phyloP scores from a whole-genome alignment of 129 eudicot genomes.

The Apium graveolens region DNA sequence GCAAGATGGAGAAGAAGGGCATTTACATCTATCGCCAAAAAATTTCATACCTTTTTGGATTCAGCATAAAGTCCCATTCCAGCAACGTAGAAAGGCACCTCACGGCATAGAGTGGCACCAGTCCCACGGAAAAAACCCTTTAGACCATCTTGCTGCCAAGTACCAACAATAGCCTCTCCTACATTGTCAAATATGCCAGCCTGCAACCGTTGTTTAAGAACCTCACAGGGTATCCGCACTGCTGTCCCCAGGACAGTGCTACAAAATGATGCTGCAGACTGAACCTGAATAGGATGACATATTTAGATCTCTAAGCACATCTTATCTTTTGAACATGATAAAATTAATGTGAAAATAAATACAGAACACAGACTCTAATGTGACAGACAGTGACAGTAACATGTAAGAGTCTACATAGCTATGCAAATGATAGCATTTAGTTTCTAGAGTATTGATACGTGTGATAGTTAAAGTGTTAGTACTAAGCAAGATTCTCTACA shows the following conservation, averaged over 20 bases:
- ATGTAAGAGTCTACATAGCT: neutral
- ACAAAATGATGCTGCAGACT: conserved; percentile 84
- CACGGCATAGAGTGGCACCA: conserved; percentile 93
- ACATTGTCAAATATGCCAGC: conserved; percentile 84
- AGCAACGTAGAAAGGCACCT: conserved; percentile 90
- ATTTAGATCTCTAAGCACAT: neutral
- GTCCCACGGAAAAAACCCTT: conserved; percentile 98
- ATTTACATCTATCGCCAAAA: neutral
- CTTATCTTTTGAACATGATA: neutral
- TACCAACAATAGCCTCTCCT: conserved; percentile 76
- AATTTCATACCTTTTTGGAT: conserved; percentile 67
- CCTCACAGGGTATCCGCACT: conserved; percentile 86
- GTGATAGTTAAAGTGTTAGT: neutral
- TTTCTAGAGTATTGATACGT: neutral
- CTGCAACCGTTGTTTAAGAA: conserved; percentile 84
- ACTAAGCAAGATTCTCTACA: neutral
- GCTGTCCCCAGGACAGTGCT: conserved; percentile 93
- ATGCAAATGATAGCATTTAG: neutral
- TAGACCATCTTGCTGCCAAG: conserved; percentile 94
- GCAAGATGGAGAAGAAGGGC: conserved; percentile 1
- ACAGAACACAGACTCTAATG: neutral
- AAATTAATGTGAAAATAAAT: neutral
- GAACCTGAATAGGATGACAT: conserved; percentile 46
- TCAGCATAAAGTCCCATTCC: conserved; percentile 97
- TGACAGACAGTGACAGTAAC: neutral